Evolutionary conservation across 139 green algal species (phyloP).

Genomic region (Closterium sp.): DNA sequence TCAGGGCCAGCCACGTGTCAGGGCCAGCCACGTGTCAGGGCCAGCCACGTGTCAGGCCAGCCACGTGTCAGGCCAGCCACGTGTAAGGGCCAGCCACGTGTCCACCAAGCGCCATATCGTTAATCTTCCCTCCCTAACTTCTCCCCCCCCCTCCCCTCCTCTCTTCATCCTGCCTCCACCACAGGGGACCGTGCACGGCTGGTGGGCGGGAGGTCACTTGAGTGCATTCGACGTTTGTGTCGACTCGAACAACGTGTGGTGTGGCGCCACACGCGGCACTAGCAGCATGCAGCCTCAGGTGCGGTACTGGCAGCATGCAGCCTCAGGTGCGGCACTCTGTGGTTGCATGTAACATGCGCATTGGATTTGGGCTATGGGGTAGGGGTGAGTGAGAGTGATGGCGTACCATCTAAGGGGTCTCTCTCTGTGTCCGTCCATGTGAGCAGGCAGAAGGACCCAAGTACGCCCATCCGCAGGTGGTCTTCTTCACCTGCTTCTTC

Average conservation of each 20-base stretch:
- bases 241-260: too few species aligned
- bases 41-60: too few species aligned
- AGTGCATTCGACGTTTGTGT: too few species aligned
- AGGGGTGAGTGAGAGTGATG: too few species aligned
- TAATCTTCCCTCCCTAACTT: too few species aligned
- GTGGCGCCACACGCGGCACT: neutral
- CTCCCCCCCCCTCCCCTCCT: neutral
- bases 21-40: too few species aligned
- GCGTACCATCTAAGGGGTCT: too few species aligned
- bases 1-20: too few species aligned
- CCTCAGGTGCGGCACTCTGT: neutral
- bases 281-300: neutral
- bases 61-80: too few species aligned
- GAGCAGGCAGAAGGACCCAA: neutral
- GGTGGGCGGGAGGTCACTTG: neutral
- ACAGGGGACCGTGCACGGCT: neutral
- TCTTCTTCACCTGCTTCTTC: neutral
- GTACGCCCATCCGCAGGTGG: neutral
- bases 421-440: neutral
- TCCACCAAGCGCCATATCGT: too few species aligned
- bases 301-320: neutral
- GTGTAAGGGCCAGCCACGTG: too few species aligned
- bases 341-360: neutral
- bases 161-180: neutral
- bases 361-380: too few species aligned